Percentiles rank a stretch among this genome's conserved stretches.
Conservation (phyloP, 805 yeast genomes). For the Scheffersomyces lignosus region DNA sequence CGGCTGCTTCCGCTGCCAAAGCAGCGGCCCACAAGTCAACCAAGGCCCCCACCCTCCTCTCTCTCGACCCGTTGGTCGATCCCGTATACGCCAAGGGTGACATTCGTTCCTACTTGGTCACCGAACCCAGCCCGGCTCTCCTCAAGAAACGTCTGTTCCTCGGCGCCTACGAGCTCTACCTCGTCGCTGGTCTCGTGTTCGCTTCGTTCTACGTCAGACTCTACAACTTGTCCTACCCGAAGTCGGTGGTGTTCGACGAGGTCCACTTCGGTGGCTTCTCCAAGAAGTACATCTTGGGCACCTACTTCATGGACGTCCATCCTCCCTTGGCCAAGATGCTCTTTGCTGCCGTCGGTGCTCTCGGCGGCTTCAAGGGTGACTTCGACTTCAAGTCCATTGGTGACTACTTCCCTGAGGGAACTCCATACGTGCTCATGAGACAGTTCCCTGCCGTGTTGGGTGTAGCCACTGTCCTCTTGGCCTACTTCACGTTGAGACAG, state of each 20-base stretch:
- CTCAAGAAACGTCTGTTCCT: constrained; percentile 22
- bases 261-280: constrained; percentile 98
- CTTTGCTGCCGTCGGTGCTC: constrained; percentile 65
- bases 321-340: constrained; percentile 81
- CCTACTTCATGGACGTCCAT: constrained; percentile 70
- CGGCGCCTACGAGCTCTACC: constrained; percentile 21
- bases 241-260: constrained; percentile 88
- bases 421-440: constrained; percentile 72
- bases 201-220: constrained; percentile 61
- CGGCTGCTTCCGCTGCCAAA: background rate
- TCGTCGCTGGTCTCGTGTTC: constrained; percentile 42
- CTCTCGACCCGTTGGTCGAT: background rate
- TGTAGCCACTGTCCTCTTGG: constrained; percentile 61
- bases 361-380: constrained; percentile 73
- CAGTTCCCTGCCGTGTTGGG: constrained; percentile 68
- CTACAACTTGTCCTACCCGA: constrained; percentile 61
- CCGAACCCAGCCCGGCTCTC: constrained; percentile 47
- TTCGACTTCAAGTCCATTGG: constrained; percentile 71
- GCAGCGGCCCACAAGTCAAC: background rate
- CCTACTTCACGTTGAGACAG: constrained; percentile 66
- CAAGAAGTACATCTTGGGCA: constrained; percentile 66
- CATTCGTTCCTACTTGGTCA: constrained; percentile 52
- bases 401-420: constrained; percentile 53
- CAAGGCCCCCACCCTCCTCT: background rate
- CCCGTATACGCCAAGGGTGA: constrained; percentile 46